Evolutionary conservation across 2,329 filamentous ascomycete species (phyloP).

Genomic region (Phoma sp.): DNA sequence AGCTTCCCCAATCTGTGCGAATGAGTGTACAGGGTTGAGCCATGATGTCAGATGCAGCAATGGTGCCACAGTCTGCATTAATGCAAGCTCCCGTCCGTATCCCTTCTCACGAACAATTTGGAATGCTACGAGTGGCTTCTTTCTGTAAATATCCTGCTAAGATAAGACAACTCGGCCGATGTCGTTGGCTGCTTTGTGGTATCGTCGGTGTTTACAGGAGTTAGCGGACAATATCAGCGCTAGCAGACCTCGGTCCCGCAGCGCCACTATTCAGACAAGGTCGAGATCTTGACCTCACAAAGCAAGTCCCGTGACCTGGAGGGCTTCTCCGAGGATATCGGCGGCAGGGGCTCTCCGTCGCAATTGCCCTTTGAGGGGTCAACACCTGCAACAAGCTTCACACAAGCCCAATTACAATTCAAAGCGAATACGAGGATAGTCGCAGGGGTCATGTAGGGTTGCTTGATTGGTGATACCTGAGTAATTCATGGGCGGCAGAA

Average conservation of each 20-base stretch:
- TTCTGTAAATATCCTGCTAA: too few species aligned
- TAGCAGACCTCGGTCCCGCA: not conserved
- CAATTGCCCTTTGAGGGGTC: not conserved
- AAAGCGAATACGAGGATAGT: slow-evolving; percentile 1
- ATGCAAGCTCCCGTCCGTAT: not conserved
- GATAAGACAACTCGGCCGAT: not conserved
- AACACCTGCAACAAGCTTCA: too few species aligned
- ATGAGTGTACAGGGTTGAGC: slow-evolving; percentile 1
- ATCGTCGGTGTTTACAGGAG: not conserved
- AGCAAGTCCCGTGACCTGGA: not conserved
- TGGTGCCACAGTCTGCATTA: not conserved
- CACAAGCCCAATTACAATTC: too few species aligned
- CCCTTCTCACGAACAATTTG: not conserved
- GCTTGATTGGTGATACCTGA: slow-evolving; percentile 44
- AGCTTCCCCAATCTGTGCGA: slow-evolving; percentile 8
- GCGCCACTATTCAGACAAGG: slow-evolving; percentile 2
- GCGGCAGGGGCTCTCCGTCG: not conserved
- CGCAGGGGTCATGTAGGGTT: not conserved
- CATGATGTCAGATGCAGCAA: slow-evolving; percentile 6
- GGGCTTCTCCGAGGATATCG: not conserved
- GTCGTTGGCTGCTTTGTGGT: not conserved
- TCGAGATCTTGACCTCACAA: not conserved
- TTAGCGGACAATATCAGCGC: not conserved
- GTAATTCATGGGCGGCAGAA: slow-evolving; percentile 29
- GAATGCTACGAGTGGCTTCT: not conserved